Conservation (phyloP, 164 flowering plant species). For the Dillenia turbinata region DNA sequence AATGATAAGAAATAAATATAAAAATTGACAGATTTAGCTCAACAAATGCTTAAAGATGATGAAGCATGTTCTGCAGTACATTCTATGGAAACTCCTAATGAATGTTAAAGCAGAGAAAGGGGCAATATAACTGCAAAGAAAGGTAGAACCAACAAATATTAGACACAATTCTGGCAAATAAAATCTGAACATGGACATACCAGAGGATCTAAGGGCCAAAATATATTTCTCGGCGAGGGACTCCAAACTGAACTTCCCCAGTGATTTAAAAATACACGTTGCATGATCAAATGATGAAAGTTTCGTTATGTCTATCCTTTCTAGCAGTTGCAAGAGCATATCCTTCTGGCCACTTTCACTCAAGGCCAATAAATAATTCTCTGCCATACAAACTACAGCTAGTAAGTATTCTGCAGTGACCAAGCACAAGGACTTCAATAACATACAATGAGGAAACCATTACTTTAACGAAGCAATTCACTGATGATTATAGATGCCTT, state of each 20-base stretch:
- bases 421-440: too few relatives aligned
- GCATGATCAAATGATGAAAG: slow-evolving; percentile 39
- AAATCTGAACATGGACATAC: slow-evolving; percentile 28
- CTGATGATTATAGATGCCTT: too few relatives aligned
- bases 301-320: slow-evolving; percentile 53
- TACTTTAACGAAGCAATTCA: too few relatives aligned
- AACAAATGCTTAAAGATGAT: too few relatives aligned
- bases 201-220: slow-evolving; percentile 38
- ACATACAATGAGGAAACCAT: too few relatives aligned
- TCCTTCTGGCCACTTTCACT: slow-evolving; percentile 55
- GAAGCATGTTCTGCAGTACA: too few relatives aligned
- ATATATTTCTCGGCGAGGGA: slow-evolving; percentile 45
- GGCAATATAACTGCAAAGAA: not conserved
- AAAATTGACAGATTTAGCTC: too few relatives aligned
- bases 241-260: slow-evolving; percentile 61
- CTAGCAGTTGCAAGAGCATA: slow-evolving; percentile 51
- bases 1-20: too few relatives aligned
- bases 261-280: slow-evolving; percentile 43
- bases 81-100: too few relatives aligned
- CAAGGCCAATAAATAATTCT: slow-evolving; percentile 68
- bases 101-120: too few relatives aligned
- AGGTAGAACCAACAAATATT: not conserved
- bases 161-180: too few relatives aligned
- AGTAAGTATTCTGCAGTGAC: not conserved
- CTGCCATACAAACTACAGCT: slow-evolving; percentile 38